These are phyloP conservation scores for Phragmites australis DNA, from an alignment of 176 grass and related monocot genomes.

Conservation along the genomic window DNA sequence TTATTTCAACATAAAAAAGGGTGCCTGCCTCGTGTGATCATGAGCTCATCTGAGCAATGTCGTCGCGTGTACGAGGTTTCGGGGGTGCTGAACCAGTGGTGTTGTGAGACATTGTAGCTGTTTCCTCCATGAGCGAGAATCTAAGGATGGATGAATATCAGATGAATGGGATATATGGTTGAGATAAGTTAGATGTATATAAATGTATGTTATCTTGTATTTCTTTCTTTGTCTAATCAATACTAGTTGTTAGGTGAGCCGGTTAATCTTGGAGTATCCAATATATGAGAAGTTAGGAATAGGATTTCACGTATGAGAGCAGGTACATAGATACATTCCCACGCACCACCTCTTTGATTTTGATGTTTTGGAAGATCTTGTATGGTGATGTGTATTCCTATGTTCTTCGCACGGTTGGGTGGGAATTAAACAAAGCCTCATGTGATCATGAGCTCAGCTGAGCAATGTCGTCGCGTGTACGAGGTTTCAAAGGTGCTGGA, in stretches of 20 bases:
- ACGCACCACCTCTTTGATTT: too few species aligned
- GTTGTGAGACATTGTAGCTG: background rate
- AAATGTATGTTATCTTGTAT: too few species aligned
- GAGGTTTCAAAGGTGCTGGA: slow-evolving; percentile 23
- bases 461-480: slow-evolving; percentile 19
- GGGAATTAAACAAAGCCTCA: too few species aligned
- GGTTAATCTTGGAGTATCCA: slow-evolving; percentile 44
- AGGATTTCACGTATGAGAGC: slow-evolving; percentile 2
- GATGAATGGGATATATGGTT: too few species aligned
- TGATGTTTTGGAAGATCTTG: background rate
- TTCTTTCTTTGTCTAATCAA: background rate
- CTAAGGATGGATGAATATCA: too few species aligned
- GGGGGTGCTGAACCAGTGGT: background rate
- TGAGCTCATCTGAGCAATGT: background rate
- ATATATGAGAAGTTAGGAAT: too few species aligned
- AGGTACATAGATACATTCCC: background rate
- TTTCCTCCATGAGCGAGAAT: slow-evolving; percentile 32
- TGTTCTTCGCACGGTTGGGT: too few species aligned
- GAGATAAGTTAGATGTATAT: too few species aligned
- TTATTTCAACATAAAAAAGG: too few species aligned
- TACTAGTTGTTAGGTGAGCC: background rate
- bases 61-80: slow-evolving; percentile 38
- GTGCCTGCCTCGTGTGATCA: too few species aligned
- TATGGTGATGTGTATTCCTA: too few species aligned
- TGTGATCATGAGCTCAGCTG: too few species aligned